Conservation (phyloP, 2,329 filamentous ascomycete genomes). For the Nigrograna mackinnonii region DNA sequence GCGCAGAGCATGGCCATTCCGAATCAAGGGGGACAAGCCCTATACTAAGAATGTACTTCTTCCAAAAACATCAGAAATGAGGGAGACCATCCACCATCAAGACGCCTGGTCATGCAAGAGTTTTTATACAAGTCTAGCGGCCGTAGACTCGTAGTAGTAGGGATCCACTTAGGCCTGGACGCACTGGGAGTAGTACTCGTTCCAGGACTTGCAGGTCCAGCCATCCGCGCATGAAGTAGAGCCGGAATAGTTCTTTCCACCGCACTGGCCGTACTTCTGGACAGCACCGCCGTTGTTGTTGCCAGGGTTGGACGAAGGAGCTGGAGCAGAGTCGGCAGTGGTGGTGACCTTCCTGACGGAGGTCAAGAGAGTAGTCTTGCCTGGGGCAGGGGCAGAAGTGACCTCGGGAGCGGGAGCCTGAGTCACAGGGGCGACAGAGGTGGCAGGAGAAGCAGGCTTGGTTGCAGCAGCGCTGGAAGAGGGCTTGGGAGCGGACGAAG, state of each 20-base stretch:
- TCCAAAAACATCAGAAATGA: background rate
- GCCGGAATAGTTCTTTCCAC: slow-evolving; percentile 47
- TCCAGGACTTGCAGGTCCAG: slow-evolving; percentile 42
- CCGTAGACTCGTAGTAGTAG: too few species aligned
- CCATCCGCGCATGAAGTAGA: slow-evolving; percentile 43
- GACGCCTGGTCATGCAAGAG: slow-evolving; percentile 10
- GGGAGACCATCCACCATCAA: slow-evolving; percentile 1
- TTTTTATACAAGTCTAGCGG: too few species aligned
- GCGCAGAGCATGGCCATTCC: slow-evolving; percentile 8
- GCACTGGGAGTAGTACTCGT: slow-evolving; percentile 54
- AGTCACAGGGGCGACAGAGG: slow-evolving; percentile 3
- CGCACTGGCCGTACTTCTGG: slow-evolving; percentile 44
- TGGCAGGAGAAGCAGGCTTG: slow-evolving; percentile 11
- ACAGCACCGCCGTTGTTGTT: slow-evolving; percentile 2
- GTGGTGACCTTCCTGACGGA: background rate
- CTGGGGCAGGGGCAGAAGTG: background rate
- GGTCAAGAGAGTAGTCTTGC: background rate
- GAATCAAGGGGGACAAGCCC: slow-evolving; percentile 11
- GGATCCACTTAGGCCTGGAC: slow-evolving; percentile 48
- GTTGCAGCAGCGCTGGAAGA: slow-evolving; percentile 9
- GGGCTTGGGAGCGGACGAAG: slow-evolving; percentile 16
- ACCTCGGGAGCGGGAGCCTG: background rate
- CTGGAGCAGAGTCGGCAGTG: background rate
- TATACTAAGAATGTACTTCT: slow-evolving; percentile 9
- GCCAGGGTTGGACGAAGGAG: background rate